Conservation (phyloP, 768 basidiomycete genomes). For the Panellus pusillus region DNA sequence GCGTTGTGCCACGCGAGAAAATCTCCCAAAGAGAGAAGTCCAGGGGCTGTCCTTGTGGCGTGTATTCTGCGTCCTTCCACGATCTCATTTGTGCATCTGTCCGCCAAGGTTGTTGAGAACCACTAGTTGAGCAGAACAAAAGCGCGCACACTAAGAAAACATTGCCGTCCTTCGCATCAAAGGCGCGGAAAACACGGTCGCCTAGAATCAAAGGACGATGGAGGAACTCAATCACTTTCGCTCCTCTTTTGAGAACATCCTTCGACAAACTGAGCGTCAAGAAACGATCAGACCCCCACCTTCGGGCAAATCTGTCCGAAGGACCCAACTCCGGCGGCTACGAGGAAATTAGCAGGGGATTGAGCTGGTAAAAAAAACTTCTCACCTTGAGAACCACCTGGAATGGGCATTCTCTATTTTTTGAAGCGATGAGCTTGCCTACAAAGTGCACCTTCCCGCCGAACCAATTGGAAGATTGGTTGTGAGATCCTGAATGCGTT, state of each 20-base stretch:
- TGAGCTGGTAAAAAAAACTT: too few relatives aligned
- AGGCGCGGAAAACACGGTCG: slow-evolving; percentile 56
- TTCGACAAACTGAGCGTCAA: slow-evolving; percentile 49
- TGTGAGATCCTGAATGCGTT: slow-evolving; percentile 33
- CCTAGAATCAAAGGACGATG: slow-evolving; percentile 52
- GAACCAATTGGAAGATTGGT: slow-evolving; percentile 46
- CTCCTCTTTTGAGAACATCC: slow-evolving; percentile 27
- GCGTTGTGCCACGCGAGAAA: slow-evolving; percentile 50
- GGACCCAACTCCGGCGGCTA: slow-evolving; percentile 46
- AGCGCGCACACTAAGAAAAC: slow-evolving; percentile 46
- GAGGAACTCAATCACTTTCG: slow-evolving; percentile 42
- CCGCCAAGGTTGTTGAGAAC: too few relatives aligned
- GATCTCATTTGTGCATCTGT: slow-evolving; percentile 46
- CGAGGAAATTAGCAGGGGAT: too few relatives aligned
- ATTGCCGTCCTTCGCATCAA: slow-evolving; percentile 58
- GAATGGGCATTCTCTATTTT: slow-evolving; percentile 25
- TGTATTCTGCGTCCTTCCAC: slow-evolving; percentile 25
- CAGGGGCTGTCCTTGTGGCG: slow-evolving; percentile 6
- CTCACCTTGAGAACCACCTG: slow-evolving; percentile 41
- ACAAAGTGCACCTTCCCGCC: slow-evolving; percentile 62
- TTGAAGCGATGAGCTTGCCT: slow-evolving; percentile 32
- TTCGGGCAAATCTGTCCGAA: slow-evolving; percentile 56
- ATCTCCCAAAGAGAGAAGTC: slow-evolving; percentile 32
- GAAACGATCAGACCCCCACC: slow-evolving; percentile 64
- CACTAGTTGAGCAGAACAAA: too few relatives aligned